Base-by-base conservation (phyloP, 2,329 filamentous ascomycete genomes). In the Diaporthe ampelina region DNA sequence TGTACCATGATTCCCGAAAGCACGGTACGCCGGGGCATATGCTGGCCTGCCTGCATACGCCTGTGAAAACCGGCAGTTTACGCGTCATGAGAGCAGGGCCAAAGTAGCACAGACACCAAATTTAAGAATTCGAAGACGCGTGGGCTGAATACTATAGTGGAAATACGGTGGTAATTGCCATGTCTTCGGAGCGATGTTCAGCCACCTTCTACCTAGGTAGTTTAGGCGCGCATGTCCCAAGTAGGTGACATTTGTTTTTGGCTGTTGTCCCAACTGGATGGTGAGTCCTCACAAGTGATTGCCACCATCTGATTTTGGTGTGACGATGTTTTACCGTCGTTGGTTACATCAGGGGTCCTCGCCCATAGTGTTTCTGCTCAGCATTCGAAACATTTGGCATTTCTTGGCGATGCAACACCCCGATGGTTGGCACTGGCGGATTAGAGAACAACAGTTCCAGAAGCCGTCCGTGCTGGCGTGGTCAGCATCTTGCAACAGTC, bases 381-480 rank as follows among this genome's bases (percentile, higher is more conserved):
- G 63, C 63, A 68, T 54, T 68, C 63, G 63, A 68, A 68, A 68
- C 63, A 68, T 68, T 68, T 68, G 63, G 63, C 63, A 68, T 68
- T 40, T 40, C 63, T 68, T 68, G 63, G 63, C 63, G 63, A 68
- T 52, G 63, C 63, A 54, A 68, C 63, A 68, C 63, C 48, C 63
- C 63, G 32, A 68, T 54, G 63, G 63, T 48, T 68, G 48, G 63
- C 48, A 54, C 63, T 52, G 8, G 63, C 32, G 63, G 15, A 40
- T 21, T 35, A 54, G 48, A 54, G 48, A 37, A 68, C 40, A 54
- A 37, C 48, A 68, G 63, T 54, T 68, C 63, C 63, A 68, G 63
- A 68, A 68, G 63, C 48, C 13, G 63, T 68, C 63, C 63, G 63
- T 68, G 63, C 63, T 68, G 63, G n/a, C 32, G 32, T 54, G 63